phyloP scores from a whole-genome alignment of 225 moss, liverwort and hornwort genomes.

The Takakia lepidozioides region DNA sequence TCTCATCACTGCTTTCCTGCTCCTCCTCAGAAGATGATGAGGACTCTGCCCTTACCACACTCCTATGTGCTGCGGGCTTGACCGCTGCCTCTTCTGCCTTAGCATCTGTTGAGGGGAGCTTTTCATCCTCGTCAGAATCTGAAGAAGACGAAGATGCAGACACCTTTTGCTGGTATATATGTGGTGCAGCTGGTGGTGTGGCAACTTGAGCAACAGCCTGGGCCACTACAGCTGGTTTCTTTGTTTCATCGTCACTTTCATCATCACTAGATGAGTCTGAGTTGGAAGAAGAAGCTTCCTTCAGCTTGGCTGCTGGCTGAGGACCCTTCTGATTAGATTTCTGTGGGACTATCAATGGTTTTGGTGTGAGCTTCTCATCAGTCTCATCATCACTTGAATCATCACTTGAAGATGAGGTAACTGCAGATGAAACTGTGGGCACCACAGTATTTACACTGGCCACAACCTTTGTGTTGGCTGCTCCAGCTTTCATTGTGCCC shows the following conservation, averaged over 20 bases:
- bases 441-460: not conserved
- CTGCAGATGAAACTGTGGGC: slow-evolving; percentile 7
- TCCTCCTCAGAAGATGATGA: slow-evolving; percentile 15
- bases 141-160: slow-evolving; percentile 11
- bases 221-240: slow-evolving; percentile 3
- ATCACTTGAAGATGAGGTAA: slow-evolving; percentile 24
- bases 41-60: not conserved
- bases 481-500: slow-evolving; percentile 24
- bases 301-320: slow-evolving; percentile 6
- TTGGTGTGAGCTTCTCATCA: slow-evolving; percentile 26
- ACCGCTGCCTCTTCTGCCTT: not conserved
- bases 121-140: slow-evolving; percentile 10
- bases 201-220: slow-evolving; percentile 5
- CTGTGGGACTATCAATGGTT: slow-evolving; percentile 6
- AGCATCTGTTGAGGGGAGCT: not conserved
- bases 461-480: slow-evolving; percentile 8
- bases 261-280: slow-evolving; percentile 30
- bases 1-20: slow-evolving; percentile 37
- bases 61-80: slow-evolving; percentile 1
- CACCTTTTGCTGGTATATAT: not conserved
- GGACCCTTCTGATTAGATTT: slow-evolving; percentile 1
- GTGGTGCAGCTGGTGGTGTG: slow-evolving; percentile 3
- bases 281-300: slow-evolving; percentile 13
- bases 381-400: slow-evolving; percentile 55
- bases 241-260: slow-evolving; percentile 12